Percentiles rank a stretch among this genome's conserved stretches.
Evolutionary conservation across 2,329 filamentous ascomycete genomes (phyloP).

Genomic region (Colletotrichum sp.): DNA sequence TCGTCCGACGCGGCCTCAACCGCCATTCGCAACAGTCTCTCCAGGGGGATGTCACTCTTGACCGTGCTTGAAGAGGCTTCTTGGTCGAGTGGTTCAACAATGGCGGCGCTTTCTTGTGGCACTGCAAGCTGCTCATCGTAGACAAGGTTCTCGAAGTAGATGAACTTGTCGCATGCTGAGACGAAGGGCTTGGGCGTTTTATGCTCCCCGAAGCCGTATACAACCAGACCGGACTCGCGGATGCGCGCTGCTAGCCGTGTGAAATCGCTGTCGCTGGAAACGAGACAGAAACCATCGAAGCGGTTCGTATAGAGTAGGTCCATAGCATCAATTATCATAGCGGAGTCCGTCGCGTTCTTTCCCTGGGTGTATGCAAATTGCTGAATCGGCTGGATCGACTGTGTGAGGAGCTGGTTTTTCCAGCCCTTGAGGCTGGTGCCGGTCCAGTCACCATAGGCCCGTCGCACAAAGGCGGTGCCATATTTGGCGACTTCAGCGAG

Average conservation of each 20-base stretch:
- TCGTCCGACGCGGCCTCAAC: conserved; percentile 25
- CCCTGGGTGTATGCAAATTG: conserved; percentile 39
- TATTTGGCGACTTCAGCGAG: conserved; percentile 37
- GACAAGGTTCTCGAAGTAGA: conserved; percentile 28
- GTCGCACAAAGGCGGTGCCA: conserved; percentile 33
- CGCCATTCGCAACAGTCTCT: conserved; percentile 3
- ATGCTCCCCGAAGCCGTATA: conserved; percentile 38
- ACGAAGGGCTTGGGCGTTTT: conserved; percentile 37
- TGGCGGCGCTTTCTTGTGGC: background rate
- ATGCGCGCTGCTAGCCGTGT: conserved; percentile 38
- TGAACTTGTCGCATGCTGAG: conserved; percentile 37
- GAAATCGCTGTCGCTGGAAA: conserved; percentile 41
- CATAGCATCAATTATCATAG: conserved; percentile 44
- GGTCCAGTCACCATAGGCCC: conserved; percentile 42
- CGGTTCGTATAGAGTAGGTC: conserved; percentile 36
- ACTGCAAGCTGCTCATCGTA: background rate
- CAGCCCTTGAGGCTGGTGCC: conserved; percentile 28
- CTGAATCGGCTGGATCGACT: conserved; percentile 35
- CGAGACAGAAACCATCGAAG: conserved; percentile 27
- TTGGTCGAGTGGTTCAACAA: background rate
- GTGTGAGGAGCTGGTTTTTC: conserved; percentile 34
- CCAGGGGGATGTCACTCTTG: background rate
- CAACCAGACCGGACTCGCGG: conserved; percentile 33
- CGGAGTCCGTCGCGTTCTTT: conserved; percentile 39
- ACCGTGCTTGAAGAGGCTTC: background rate